A percentile compares a stretch with the other conserved stretches of the same genome.
Evolutionary conservation across 169 alveolate species (phyloP).

Genomic region (Plasmodium falciparum): DNA sequence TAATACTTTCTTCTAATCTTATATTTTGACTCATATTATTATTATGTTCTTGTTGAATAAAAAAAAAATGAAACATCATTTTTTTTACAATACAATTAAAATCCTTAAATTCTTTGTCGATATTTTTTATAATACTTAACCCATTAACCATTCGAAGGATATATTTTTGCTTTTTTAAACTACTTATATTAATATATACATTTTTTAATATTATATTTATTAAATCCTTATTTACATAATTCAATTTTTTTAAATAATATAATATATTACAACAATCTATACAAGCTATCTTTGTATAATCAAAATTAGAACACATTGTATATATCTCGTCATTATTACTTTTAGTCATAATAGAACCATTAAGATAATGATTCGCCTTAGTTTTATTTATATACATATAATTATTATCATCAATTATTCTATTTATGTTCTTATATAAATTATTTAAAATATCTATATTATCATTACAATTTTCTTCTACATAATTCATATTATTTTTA

Average conservation of each 20-base stretch:
- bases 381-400: neutral
- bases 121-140: conserved; percentile 36
- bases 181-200: conserved; percentile 23
- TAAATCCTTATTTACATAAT: conserved; percentile 40
- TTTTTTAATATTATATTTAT: conserved; percentile 28
- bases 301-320: neutral
- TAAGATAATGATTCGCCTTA: neutral
- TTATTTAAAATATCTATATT: conserved; percentile 5
- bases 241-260: conserved; percentile 26
- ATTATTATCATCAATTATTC: neutral
- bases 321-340: neutral
- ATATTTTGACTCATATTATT: neutral
- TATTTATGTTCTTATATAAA: neutral
- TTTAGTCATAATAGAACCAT: neutral
- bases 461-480: neutral
- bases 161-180: conserved; percentile 24
- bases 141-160: conserved; percentile 36
- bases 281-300: conserved; percentile 25
- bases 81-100: conserved; percentile 45
- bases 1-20: conserved; percentile 32
- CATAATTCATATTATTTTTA: neutral
- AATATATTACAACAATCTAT: conserved; percentile 38
- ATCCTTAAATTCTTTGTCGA: conserved; percentile 27
- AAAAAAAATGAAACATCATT: conserved; percentile 30
- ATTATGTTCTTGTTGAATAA: neutral